phyloP scores from a whole-genome alignment of 2,329 filamentous ascomycete genomes.

The Fusarium newnesense region DNA sequence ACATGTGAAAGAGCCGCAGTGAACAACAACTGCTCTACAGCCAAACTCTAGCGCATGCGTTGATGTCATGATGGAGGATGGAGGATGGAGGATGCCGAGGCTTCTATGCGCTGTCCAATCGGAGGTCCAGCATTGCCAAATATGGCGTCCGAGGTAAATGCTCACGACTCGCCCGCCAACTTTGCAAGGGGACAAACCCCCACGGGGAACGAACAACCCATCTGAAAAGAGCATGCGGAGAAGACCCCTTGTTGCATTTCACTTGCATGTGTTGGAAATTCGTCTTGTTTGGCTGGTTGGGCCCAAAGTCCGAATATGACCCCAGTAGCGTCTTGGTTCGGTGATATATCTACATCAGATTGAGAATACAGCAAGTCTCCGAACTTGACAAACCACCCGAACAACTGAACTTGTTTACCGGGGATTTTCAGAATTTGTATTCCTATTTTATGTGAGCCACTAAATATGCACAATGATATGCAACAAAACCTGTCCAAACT shows the following conservation, averaged over 20 bases:
- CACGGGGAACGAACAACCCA: slow-evolving; percentile 7
- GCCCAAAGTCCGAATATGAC: background rate
- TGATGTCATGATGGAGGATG: slow-evolving; percentile 45
- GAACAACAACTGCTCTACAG: background rate
- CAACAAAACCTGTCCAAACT: background rate
- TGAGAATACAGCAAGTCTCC: background rate
- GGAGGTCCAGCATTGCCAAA: slow-evolving; percentile 39
- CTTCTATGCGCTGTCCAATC: slow-evolving; percentile 31
- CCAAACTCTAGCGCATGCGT: slow-evolving; percentile 18
- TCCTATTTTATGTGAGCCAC: background rate
- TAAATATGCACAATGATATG: background rate
- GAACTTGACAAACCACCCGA: background rate
- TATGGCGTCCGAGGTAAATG: slow-evolving; percentile 26
- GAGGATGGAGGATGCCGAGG: slow-evolving; percentile 41
- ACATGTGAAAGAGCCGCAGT: slow-evolving; percentile 37
- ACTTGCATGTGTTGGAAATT: slow-evolving; percentile 12
- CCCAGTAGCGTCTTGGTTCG: background rate
- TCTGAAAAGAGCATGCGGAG: slow-evolving; percentile 29
- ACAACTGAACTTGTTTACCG: background rate
- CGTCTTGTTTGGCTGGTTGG: background rate
- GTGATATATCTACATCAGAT: background rate
- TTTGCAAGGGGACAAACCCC: background rate
- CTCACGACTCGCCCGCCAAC: slow-evolving; percentile 14
- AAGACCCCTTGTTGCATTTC: background rate
- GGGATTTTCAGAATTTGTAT: background rate